Evolutionary conservation across 129 eudicot species (phyloP).

Genomic region (Saussurea involucrata): DNA sequence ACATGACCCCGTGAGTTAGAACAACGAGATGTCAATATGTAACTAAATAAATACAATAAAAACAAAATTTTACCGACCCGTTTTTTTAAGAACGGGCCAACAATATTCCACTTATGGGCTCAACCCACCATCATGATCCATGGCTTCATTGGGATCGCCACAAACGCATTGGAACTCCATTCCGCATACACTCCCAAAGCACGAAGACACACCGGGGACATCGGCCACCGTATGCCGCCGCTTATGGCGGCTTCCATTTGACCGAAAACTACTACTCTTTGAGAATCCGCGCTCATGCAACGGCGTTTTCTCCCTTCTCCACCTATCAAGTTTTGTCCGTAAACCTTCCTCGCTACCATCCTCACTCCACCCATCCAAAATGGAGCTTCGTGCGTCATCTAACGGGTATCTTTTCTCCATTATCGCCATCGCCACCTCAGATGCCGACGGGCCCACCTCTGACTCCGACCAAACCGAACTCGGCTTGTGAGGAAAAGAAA

Average conservation of each 20-base stretch:
- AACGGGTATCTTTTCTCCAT: conserved; percentile 42
- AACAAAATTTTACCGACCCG: background rate
- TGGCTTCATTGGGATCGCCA: conserved; percentile 31
- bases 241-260: conserved; percentile 12
- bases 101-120: background rate
- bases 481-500: conserved; percentile 18
- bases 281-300: conserved; percentile 33
- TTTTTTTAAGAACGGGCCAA: background rate
- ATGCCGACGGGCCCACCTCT: conserved; percentile 69
- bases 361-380: conserved; percentile 68
- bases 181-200: conserved; percentile 60
- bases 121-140: background rate
- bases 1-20: background rate
- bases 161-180: conserved; percentile 58
- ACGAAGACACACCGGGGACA: conserved; percentile 38
- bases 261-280: conserved; percentile 22
- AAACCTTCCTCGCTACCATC: conserved; percentile 67
- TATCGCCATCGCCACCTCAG: conserved; percentile 64
- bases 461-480: conserved; percentile 52
- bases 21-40: background rate
- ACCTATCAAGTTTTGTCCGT: conserved; percentile 60
- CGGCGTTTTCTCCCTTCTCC: conserved; percentile 58
- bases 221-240: conserved; percentile 32
- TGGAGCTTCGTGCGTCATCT: conserved; percentile 54
- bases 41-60: background rate